Conservation (phyloP, 169 alveolate genomes). For the Fabrea salina region DNA sequence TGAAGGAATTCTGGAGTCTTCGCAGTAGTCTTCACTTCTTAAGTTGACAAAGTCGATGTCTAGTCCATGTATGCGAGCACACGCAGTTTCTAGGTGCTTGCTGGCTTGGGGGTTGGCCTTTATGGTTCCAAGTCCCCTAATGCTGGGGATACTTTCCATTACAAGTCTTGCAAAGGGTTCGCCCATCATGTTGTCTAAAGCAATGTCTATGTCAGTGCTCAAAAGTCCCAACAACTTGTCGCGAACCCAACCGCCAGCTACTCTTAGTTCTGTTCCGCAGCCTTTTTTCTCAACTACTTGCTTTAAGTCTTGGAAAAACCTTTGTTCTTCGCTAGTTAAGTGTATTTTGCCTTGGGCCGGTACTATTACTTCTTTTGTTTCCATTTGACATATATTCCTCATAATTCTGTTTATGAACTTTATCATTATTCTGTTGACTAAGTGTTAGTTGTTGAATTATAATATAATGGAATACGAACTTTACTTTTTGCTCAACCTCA, state of each 20-base stretch:
- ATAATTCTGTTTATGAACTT: no score
- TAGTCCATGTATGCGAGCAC: constrained; percentile 83
- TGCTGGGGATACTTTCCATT: constrained; percentile 34
- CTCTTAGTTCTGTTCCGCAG: constrained; percentile 82
- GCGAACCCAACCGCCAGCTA: constrained; percentile 99
- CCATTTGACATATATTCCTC: background rate
- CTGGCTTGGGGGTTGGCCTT: constrained; percentile 94
- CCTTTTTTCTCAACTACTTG: constrained; percentile 42
- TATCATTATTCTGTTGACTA: no score
- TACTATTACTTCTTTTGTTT: background rate
- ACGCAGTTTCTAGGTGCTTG: constrained; percentile 97
- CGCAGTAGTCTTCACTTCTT: constrained; percentile 93
- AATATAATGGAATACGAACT: constrained; percentile 25
- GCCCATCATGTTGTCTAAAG: constrained; percentile 94
- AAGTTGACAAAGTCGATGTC: constrained; percentile 95
- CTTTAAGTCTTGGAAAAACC: constrained; percentile 48
- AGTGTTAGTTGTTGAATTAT: no score
- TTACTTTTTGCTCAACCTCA: background rate
- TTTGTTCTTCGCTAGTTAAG: constrained; percentile 49
- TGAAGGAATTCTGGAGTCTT: constrained; percentile 93
- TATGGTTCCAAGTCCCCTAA: constrained; percentile 84
- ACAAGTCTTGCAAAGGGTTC: constrained; percentile 79
- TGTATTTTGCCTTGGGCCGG: constrained; percentile 21
- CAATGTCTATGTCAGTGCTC: constrained; percentile 96
- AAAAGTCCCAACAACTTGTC: constrained; percentile 86